Evolutionary conservation across 2,329 filamentous ascomycete species (phyloP).

Genomic region (Fusarium caatingaense): DNA sequence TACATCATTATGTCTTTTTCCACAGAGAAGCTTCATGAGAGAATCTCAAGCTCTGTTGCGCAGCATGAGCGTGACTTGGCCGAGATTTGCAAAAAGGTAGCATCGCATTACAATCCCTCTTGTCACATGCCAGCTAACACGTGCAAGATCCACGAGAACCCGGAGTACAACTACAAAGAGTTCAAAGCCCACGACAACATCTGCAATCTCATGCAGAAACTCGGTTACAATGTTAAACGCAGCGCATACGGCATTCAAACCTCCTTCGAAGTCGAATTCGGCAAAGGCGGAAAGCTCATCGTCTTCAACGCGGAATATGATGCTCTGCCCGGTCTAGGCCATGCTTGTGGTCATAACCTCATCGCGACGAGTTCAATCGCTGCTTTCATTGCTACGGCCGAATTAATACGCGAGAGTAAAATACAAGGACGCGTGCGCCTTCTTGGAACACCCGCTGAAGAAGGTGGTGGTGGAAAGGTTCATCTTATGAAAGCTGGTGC

Average conservation of each 20-base stretch:
- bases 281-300: conserved; percentile 20
- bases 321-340: conserved; percentile 26
- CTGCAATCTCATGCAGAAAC: conserved; percentile 10
- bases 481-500: conserved; percentile 58
- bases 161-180: conserved; percentile 27
- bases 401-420: conserved; percentile 8
- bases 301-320: conserved; percentile 38
- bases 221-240: conserved; percentile 21
- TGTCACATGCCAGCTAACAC: not conserved
- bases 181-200: conserved; percentile 27
- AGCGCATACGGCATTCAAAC: conserved; percentile 22
- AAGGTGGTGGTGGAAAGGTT: conserved; percentile 64
- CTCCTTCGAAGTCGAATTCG: conserved; percentile 29
- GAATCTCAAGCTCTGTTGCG: conserved; percentile 25
- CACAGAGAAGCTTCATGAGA: conserved; percentile 4
- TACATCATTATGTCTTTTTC: conserved; percentile 6
- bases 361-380: conserved; percentile 33
- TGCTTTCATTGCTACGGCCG: conserved; percentile 31
- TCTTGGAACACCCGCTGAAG: conserved; percentile 64
- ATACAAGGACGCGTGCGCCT: conserved; percentile 12
- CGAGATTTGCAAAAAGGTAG: conserved; percentile 31
- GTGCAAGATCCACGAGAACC: conserved; percentile 26
- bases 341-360: conserved; percentile 33
- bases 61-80: conserved; percentile 28
- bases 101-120: rapidly evolving